These are phyloP conservation scores for Botrytis hyacinthi DNA, from an alignment of 2,329 filamentous ascomycete genomes.

Conservation along the genomic window DNA sequence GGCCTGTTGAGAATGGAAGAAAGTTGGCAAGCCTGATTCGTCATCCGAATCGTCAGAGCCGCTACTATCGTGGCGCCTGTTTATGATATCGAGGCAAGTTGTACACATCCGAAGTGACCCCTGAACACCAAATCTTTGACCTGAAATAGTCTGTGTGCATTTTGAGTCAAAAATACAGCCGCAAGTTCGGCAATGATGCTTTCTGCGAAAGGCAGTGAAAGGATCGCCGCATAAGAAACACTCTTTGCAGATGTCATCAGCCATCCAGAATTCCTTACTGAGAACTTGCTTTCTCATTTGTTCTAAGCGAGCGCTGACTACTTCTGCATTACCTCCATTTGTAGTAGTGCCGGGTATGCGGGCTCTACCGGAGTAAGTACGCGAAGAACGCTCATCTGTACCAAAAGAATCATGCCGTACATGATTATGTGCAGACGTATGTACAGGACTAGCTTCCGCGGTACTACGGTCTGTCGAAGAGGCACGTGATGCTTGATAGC, in stretches of 20 bases:
- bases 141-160: constrained; percentile 88
- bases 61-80: constrained; percentile 83
- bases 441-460: constrained; percentile 56
- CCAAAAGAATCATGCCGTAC: constrained; percentile 57
- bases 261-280: constrained; percentile 98
- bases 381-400: constrained; percentile 42
- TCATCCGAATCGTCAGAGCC: constrained; percentile 83
- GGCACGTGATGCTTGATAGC: constrained; percentile 51
- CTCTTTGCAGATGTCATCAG: constrained; percentile 95
- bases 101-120: constrained; percentile 88
- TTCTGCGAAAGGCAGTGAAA: constrained; percentile 91
- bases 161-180: constrained; percentile 99
- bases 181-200: constrained; percentile 93
- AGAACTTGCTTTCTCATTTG: constrained; percentile 83
- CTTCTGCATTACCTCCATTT: constrained; percentile 56
- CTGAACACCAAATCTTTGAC: constrained; percentile 80
- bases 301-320: constrained; percentile 59
- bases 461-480: constrained; percentile 58
- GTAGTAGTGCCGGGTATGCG: constrained; percentile 56
- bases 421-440: constrained; percentile 57
- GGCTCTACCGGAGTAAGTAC: constrained; percentile 46
- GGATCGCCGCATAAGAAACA: constrained; percentile 89
- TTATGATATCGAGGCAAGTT: constrained; percentile 87
- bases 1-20: constrained; percentile 56
- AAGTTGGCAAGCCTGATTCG: constrained; percentile 63